These are phyloP conservation scores for Limonium bicolor DNA, from an alignment of 148 eudicot species.

Conservation along the genomic window DNA sequence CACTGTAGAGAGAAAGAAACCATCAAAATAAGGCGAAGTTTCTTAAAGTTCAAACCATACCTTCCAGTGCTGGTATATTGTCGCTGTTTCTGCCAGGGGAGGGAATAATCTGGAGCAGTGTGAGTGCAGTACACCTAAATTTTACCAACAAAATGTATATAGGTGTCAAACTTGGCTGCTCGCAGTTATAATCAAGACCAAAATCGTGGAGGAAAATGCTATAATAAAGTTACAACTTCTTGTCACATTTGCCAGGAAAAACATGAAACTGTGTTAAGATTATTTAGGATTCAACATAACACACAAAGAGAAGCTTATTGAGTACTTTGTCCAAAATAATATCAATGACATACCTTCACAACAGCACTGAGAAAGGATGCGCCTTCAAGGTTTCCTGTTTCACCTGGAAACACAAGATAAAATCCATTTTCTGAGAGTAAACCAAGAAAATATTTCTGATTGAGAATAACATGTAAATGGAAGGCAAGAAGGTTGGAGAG, in stretches of 20 bases:
- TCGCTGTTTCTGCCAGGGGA: constrained; percentile 97
- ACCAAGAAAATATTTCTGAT: too few relatives aligned
- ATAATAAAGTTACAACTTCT: background rate
- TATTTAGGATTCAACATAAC: too few relatives aligned
- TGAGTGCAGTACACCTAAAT: constrained; percentile 83
- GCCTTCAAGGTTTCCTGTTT: constrained; percentile 53
- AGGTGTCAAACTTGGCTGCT: too few relatives aligned
- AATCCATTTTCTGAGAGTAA: too few relatives aligned
- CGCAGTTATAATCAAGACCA: too few relatives aligned
- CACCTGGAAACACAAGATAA: constrained; percentile 38
- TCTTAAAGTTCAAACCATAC: constrained; percentile 17
- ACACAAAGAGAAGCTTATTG: background rate
- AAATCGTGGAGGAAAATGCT: background rate
- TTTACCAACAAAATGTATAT: constrained; percentile 9
- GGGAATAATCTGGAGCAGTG: constrained; percentile 93
- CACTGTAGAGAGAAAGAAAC: background rate
- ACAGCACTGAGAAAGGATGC: constrained; percentile 76
- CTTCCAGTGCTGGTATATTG: constrained; percentile 95
- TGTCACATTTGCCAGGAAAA: too few relatives aligned
- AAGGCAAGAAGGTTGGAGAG: too few relatives aligned
- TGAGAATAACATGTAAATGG: too few relatives aligned
- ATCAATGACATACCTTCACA: constrained; percentile 49
- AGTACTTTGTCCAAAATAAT: background rate
- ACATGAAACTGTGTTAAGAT: too few relatives aligned
- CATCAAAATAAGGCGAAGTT: background rate